A percentile compares a stretch with the other conserved stretches of the same genome.
Evolutionary conservation across 1,139 yeast genomes (phyloP).

Genomic region (Kodamaea sp.): DNA sequence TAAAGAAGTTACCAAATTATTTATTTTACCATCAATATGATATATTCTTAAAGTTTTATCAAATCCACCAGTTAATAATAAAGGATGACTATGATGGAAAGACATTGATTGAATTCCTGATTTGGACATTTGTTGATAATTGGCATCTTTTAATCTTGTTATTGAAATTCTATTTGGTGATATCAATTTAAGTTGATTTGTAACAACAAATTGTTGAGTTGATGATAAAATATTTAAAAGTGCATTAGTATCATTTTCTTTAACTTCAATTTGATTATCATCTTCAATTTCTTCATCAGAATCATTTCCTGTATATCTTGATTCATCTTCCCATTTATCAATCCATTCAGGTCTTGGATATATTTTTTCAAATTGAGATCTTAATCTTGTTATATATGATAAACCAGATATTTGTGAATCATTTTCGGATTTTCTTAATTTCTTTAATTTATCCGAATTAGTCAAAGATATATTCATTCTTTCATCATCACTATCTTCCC

Average conservation of each 20-base stretch:
- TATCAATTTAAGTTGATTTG: conserved; percentile 53
- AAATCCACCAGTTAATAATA: conserved; percentile 85
- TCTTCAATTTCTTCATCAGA: conserved; percentile 32
- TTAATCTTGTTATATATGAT: conserved; percentile 66
- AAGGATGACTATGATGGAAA: conserved; percentile 84
- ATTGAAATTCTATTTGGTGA: conserved; percentile 74
- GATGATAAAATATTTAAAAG: conserved; percentile 57
- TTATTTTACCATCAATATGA: conserved; percentile 87
- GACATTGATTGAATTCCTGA: conserved; percentile 79
- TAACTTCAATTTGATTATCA: conserved; percentile 28
- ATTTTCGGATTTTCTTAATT: conserved; percentile 60
- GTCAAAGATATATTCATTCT: conserved; percentile 57
- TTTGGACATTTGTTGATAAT: conserved; percentile 60
- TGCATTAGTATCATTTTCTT: conserved; percentile 49
- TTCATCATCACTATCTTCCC: conserved; percentile 95
- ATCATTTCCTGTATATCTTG: conserved; percentile 16
- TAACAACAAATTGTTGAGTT: conserved; percentile 53
- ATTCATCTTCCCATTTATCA: conserved; percentile 33
- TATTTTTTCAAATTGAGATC: conserved; percentile 81
- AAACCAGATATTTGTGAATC: conserved; percentile 63
- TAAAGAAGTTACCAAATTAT: conserved; percentile 77
- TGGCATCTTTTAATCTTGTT: conserved; percentile 81
- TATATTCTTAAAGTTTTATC: conserved; percentile 84
- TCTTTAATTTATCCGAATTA: conserved; percentile 59
- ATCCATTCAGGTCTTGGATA: conserved; percentile 92